Base-by-base conservation (phyloP, 2,329 filamentous ascomycete species). In the Cercospora sesami region DNA sequence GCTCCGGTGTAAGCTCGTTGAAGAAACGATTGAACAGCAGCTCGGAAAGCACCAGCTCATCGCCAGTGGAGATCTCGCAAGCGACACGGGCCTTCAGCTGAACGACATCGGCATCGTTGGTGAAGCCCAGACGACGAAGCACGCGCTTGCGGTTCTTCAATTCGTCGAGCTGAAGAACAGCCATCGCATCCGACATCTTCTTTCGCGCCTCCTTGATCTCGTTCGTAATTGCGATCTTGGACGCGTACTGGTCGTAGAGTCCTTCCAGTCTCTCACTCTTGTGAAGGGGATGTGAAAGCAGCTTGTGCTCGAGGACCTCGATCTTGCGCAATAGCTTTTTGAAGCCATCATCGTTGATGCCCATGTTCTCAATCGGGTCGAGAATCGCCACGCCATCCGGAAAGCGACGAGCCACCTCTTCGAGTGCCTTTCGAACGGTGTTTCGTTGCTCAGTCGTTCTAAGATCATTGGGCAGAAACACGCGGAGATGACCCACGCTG, bases 11-110 rank as follows among this genome's bases (percentile, higher is more conserved):
- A 53, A 98, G 83, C 77, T 97, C 94, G 78, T 98, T 99, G 86
- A 99, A 99, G 85, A 97, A 98, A 45, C 94, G 89, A 79, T 98
- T 96, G 81, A 99, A 98, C 0, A 99, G 86, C 30, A 99, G 85
- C 80, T 99, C 95, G 12, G 92, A 93, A 5, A 99, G 86, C 71
- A 99, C 89, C 51, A 99, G 85, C 79, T 99, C 96, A 76, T 99
- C 95, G 39, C 94, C 95, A 0, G 94, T 97, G 70, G 93, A 97
- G 72, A 99, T 98, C 81, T 99, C 94, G 80, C 95, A 99, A 1
- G 95, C 95, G 3, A 98, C 96, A 65, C 96, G 92, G 10, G 94
- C 95, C 82, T 99, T 99, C 76, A 98, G 87, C 82, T 98, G 91
- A 8, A 99, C 94, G 1, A 99, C 94, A 78, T 98, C 95, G 63